Conservation (phyloP, 257 asterid species). For the Jacaranda mimosifolia region DNA sequence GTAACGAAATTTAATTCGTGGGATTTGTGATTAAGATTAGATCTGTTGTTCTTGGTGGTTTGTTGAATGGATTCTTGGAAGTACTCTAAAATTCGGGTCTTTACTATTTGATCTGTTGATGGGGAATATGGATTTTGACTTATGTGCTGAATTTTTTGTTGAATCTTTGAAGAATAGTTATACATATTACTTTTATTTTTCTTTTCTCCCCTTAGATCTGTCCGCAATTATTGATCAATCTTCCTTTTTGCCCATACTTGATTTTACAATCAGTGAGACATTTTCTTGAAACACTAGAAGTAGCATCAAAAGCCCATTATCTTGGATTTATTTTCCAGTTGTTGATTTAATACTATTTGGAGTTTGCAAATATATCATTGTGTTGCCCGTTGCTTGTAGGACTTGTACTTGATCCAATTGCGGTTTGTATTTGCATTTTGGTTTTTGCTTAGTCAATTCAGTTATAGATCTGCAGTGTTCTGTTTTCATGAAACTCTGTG, state of each 20-base stretch:
- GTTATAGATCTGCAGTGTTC: slow-evolving; percentile 27
- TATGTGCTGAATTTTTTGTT: not conserved
- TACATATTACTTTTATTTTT: not conserved
- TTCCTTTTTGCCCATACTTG: not conserved
- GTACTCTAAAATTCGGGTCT: not conserved
- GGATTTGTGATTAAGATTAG: not conserved
- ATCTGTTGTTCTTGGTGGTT: slow-evolving; percentile 12
- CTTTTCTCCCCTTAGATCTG: not conserved
- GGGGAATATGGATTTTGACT: not conserved
- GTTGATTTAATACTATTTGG: slow-evolving; percentile 25
- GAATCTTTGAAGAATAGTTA: not conserved
- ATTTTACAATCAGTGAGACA: not conserved
- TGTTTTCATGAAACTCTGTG: not conserved
- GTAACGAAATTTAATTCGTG: not conserved
- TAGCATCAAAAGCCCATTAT: not conserved
- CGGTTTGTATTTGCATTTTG: slow-evolving; percentile 8
- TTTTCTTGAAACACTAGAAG: no score
- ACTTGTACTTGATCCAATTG: slow-evolving; percentile 19
- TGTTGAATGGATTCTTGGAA: not conserved
- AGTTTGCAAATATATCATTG: not conserved
- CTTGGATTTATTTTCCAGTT: not conserved
- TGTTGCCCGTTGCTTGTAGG: slow-evolving; percentile 5
- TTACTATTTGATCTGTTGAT: not conserved
- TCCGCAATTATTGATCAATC: not conserved
- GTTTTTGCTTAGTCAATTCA: not conserved